These are phyloP conservation scores for Gracilaria domingensis DNA, from an alignment of 23 red algal genomes.

Conservation along the genomic window DNA sequence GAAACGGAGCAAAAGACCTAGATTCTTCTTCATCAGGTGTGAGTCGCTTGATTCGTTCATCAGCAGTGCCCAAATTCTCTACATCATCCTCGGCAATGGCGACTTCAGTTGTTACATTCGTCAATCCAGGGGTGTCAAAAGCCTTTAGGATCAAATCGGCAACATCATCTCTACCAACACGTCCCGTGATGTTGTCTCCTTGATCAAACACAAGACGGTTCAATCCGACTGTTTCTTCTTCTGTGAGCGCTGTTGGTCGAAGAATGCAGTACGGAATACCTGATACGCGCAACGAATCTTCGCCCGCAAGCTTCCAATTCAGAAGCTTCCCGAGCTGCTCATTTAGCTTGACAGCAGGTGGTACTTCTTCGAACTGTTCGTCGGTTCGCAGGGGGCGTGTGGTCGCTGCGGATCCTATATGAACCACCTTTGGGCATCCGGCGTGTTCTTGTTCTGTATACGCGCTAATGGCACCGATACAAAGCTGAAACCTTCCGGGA, in stretches of 20 bases:
- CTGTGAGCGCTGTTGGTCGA: constrained; percentile 89
- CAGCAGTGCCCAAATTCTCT: neutral
- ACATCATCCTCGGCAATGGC: constrained; percentile 12
- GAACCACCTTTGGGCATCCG: constrained; percentile 72
- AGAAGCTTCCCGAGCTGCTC: constrained; percentile 80
- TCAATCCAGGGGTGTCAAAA: constrained; percentile 18
- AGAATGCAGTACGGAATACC: constrained; percentile 83
- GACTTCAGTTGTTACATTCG: constrained; percentile 49
- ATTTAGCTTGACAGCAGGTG: constrained; percentile 84
- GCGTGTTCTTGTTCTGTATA: constrained; percentile 27
- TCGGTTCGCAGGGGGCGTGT: constrained; percentile 77
- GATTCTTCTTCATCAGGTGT: constrained; percentile 33
- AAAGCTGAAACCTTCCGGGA: constrained; percentile 75
- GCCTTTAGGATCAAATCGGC: constrained; percentile 70
- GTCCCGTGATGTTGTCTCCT: constrained; percentile 85
- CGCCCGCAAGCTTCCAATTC: constrained; percentile 94
- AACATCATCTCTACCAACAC: constrained; percentile 86
- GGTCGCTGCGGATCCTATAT: constrained; percentile 76
- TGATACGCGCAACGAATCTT: constrained; percentile 78
- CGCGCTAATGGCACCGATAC: constrained; percentile 63
- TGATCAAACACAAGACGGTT: constrained; percentile 74
- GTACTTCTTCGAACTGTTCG: constrained; percentile 64
- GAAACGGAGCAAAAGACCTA: constrained; percentile 48
- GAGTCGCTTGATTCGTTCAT: constrained; percentile 24
- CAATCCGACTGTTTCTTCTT: constrained; percentile 74